Percentiles rank a stretch among this genome's conserved stretches.
Evolutionary conservation across 106 monocot species (phyloP).

Genomic region (Platanthera guangdongensis): DNA sequence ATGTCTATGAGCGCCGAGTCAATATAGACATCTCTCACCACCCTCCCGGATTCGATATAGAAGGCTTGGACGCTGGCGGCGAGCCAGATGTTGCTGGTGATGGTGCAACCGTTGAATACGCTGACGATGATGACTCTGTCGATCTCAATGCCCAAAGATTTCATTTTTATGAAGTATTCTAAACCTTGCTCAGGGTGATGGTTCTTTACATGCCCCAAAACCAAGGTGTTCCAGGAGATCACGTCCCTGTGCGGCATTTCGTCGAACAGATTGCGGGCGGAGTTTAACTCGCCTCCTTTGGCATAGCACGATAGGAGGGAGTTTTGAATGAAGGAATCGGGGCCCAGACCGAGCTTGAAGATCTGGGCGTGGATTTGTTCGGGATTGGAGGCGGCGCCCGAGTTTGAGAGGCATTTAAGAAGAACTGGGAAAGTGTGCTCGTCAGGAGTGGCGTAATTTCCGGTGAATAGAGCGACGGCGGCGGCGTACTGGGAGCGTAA

Average conservation of each 20-base stretch:
- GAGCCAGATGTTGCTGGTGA: not conserved
- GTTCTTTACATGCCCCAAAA: constrained; percentile 29
- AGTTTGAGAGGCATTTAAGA: constrained; percentile 11
- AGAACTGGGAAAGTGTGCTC: constrained; percentile 17
- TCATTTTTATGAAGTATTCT: constrained; percentile 8
- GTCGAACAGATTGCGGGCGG: constrained; percentile 32
- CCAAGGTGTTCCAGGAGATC: constrained; percentile 42
- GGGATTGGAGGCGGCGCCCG: constrained; percentile 26
- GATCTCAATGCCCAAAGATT: not conserved
- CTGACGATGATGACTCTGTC: not conserved
- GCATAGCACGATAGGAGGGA: constrained; percentile 35
- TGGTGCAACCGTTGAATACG: constrained; percentile 8
- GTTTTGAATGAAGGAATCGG: constrained; percentile 15
- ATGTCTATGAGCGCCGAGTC: constrained; percentile 37
- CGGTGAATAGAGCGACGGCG: constrained; percentile 23
- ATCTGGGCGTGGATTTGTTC: constrained; percentile 11
- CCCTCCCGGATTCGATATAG: constrained; percentile 9
- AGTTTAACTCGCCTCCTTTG: constrained; percentile 16
- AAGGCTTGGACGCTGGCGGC: constrained; percentile 8
- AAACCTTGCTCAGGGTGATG: not conserved
- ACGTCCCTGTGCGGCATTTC: constrained; percentile 23
- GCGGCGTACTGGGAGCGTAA: constrained; percentile 6
- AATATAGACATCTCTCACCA: constrained; percentile 11
- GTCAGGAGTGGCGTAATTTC: constrained; percentile 14
- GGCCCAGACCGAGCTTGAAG: constrained; percentile 4